Percentiles rank a stretch among this genome's conserved stretches.
These are phyloP conservation scores for Colletotrichum musicola DNA, from an alignment of 2,329 filamentous ascomycete genomes.

Conservation along the genomic window DNA sequence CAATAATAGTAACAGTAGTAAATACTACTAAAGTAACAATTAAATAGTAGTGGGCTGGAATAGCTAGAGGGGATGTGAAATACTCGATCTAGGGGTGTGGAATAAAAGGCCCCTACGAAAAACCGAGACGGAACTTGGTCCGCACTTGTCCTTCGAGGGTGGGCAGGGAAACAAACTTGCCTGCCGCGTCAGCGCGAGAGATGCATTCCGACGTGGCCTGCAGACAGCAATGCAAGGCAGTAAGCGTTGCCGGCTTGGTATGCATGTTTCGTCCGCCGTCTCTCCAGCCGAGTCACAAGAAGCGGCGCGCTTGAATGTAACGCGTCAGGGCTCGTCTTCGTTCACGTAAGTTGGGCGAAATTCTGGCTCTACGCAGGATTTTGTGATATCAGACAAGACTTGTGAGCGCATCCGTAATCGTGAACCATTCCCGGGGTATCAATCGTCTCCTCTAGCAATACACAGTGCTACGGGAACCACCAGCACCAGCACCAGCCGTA, in stretches of 20 bases:
- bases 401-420: neutral
- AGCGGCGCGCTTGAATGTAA: no score
- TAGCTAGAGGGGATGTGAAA: no score
- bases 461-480: constrained; percentile 1
- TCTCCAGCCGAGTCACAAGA: neutral
- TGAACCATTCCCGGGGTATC: constrained; percentile 18
- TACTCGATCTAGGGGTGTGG: no score
- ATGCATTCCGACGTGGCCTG: neutral
- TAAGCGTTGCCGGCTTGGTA: neutral
- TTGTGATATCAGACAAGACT: neutral
- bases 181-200: neutral
- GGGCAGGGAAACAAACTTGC: neutral
- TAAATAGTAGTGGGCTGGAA: no score
- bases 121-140: neutral
- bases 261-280: neutral
- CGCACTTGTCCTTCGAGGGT: neutral
- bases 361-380: neutral
- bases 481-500: neutral
- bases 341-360: no score
- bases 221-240: neutral
- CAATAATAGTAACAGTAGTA: no score
- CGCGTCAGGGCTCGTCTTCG: no score
- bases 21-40: no score
- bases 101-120: no score
- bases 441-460: neutral